Percentiles rank a stretch among this genome's conserved stretches.
phyloP scores from a whole-genome alignment of 495 filamentous ascomycete genomes.

The Penicillium diatomitis region DNA sequence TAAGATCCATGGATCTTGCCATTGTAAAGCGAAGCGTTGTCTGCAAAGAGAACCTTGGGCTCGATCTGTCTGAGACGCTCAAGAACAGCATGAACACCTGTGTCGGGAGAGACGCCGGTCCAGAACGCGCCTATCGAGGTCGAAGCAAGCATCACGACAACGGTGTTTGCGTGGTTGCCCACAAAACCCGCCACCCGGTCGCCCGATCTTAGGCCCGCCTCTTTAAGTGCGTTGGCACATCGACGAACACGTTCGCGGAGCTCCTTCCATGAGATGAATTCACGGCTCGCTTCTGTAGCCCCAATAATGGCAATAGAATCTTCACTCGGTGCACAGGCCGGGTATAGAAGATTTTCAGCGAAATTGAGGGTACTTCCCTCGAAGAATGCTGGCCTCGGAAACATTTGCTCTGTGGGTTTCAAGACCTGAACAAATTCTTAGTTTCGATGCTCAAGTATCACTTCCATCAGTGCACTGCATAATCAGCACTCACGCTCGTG shows the following conservation, averaged over 20 bases:
- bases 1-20: conserved; percentile 68
- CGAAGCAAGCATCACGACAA: conserved; percentile 79
- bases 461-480: not conserved
- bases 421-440: conserved; percentile 47
- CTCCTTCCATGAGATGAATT: conserved; percentile 69
- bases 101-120: conserved; percentile 83
- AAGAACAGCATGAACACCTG: conserved; percentile 68
- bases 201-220: conserved; percentile 51
- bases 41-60: conserved; percentile 71
- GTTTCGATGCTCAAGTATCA: not conserved
- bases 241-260: conserved; percentile 66
- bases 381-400: conserved; percentile 82
- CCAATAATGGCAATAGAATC: conserved; percentile 57
- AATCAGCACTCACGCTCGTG: conserved; percentile 39
- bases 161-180: conserved; percentile 74
- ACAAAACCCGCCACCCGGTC: conserved; percentile 79
- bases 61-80: conserved; percentile 77
- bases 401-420: conserved; percentile 55
- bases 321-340: conserved; percentile 48
- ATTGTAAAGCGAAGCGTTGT: conserved; percentile 83
- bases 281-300: conserved; percentile 60
- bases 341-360: conserved; percentile 84
- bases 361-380: conserved; percentile 72
- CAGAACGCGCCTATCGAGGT: conserved; percentile 78
- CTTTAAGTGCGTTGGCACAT: conserved; percentile 62